These are phyloP conservation scores for Lachnellula hyalina DNA, from an alignment of 2,329 filamentous ascomycete species.

Conservation along the genomic window DNA sequence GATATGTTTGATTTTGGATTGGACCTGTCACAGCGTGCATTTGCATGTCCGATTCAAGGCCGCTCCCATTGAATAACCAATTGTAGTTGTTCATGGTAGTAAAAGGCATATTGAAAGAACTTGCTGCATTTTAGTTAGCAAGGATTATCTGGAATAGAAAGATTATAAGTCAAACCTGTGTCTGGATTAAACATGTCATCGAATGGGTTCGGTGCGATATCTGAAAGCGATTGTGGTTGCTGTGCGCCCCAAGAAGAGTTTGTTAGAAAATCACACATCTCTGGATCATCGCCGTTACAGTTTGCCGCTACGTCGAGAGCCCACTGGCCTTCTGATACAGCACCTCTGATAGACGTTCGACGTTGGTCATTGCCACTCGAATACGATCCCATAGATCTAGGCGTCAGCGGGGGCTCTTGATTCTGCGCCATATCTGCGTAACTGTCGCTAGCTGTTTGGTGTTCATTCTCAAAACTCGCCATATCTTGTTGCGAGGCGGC, in stretches of 20 bases:
- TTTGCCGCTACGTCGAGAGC: neutral
- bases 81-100: constrained; percentile 58
- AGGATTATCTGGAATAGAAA: neutral
- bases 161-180: constrained; percentile 33
- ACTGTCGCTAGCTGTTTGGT: neutral
- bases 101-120: constrained; percentile 61
- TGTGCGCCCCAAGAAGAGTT: constrained; percentile 28
- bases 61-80: constrained; percentile 52
- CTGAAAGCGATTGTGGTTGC: constrained; percentile 18
- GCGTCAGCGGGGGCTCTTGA: constrained; percentile 2
- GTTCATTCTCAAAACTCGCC: neutral
- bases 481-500: neutral
- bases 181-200: constrained; percentile 55
- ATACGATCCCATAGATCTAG: constrained; percentile 7
- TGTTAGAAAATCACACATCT: constrained; percentile 21
- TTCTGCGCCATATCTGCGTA: neutral
- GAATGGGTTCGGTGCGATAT: constrained; percentile 34
- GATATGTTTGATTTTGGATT: constrained; percentile 11
- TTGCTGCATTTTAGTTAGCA: constrained; percentile 35
- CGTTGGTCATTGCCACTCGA: neutral
- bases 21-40: constrained; percentile 18
- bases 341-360: neutral
- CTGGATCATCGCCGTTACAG: constrained; percentile 8
- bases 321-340: neutral
- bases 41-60: constrained; percentile 24